Evolutionary conservation across 495 filamentous ascomycete species (phyloP).

Genomic region (Penicillium arizonense): DNA sequence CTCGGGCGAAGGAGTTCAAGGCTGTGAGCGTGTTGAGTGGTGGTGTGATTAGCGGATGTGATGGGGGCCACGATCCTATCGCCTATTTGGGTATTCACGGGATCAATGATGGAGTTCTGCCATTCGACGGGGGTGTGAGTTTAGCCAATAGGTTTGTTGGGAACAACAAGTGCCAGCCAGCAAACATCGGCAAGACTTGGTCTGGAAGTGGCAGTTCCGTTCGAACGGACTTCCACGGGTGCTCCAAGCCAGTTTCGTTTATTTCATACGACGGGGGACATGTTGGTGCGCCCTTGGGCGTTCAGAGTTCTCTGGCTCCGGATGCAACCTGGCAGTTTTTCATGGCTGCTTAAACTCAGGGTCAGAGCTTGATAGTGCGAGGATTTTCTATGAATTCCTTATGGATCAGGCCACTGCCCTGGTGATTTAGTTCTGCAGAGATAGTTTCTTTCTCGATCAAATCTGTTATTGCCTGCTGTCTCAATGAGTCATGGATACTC

Average conservation of each 20-base stretch:
- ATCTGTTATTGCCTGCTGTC: no score
- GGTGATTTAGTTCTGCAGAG: no score
- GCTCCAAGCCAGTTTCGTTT: conserved; percentile 14
- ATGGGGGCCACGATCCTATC: conserved; percentile 34
- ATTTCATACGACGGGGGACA: conserved; percentile 21
- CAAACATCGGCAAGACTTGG: conserved; percentile 5
- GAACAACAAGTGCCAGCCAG: conserved; percentile 35
- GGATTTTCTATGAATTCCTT: no score
- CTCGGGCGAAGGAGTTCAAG: conserved; percentile 36
- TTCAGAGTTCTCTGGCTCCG: conserved; percentile 12
- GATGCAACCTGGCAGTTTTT: conserved; percentile 17
- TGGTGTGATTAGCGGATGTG: conserved; percentile 38
- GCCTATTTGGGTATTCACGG: conserved; percentile 48
- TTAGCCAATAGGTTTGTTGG: conserved; percentile 38
- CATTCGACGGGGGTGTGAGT: conserved; percentile 29
- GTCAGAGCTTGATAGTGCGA: not conserved
- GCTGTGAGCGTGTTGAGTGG: conserved; percentile 46
- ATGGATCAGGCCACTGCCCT: no score
- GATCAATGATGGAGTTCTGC: conserved; percentile 34
- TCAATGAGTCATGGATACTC: no score
- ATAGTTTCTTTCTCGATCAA: no score
- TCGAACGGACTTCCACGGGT: conserved; percentile 11
- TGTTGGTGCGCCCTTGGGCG: conserved; percentile 13
- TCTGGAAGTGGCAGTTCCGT: conserved; percentile 8
- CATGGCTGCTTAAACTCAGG: not conserved